phyloP scores from a whole-genome alignment of 805 yeast genomes.

The Yarrowia divulgata region DNA sequence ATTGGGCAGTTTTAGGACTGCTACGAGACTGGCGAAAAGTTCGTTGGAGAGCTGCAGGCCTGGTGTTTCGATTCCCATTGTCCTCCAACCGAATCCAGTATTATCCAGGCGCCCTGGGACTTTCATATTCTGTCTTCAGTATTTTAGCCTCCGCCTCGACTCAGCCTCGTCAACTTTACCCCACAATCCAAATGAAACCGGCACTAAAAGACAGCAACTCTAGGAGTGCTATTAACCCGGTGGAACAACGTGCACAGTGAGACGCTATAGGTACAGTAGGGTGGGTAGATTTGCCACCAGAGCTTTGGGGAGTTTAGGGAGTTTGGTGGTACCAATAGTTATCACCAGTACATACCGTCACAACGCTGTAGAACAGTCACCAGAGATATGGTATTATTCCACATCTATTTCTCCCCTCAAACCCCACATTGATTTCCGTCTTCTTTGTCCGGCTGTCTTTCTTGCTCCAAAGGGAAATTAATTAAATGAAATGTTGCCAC shows the following conservation, averaged over 20 bases:
- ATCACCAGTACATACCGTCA: too few relatives aligned
- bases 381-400: not conserved
- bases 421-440: conserved; percentile 20
- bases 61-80: too few relatives aligned
- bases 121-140: too few relatives aligned
- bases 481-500: not conserved
- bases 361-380: too few relatives aligned
- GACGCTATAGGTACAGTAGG: not conserved
- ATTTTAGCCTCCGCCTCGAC: not conserved
- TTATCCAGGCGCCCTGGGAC: too few relatives aligned
- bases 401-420: not conserved
- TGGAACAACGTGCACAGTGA: not conserved
- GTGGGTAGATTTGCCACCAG: not conserved
- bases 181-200: not conserved
- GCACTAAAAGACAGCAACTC: not conserved
- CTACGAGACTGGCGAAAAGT: not conserved
- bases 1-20: not conserved
- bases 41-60: too few relatives aligned
- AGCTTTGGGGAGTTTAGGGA: not conserved
- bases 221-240: not conserved
- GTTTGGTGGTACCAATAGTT: too few relatives aligned
- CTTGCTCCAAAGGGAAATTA: not conserved
- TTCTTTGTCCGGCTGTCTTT: not conserved
- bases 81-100: too few relatives aligned
- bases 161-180: conserved; percentile 13